Conservation (phyloP, 257 asterid genomes). For the Pogostemon cablin region DNA sequence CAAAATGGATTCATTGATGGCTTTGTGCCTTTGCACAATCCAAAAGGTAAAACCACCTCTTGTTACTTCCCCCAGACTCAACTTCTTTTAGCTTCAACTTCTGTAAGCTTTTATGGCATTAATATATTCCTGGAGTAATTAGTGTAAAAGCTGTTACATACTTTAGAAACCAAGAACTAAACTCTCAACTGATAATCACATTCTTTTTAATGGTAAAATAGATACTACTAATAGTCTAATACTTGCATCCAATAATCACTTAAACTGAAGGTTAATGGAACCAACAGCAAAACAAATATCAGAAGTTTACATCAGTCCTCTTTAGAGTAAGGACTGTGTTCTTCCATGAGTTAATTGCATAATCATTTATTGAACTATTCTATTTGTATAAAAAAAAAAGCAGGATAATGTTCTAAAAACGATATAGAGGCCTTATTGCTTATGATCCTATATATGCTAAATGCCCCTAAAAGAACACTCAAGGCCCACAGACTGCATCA, state of each 20-base stretch:
- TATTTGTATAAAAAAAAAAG: too few species aligned
- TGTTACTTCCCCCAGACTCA: constrained; percentile 1
- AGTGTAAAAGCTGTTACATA: neutral
- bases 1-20: constrained; percentile 29
- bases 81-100: neutral
- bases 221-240: neutral
- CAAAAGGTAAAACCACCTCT: constrained; percentile 41
- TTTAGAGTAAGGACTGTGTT: neutral
- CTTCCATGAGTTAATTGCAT: neutral
- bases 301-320: neutral
- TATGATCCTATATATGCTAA: constrained; percentile 9
- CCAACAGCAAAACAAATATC: neutral
- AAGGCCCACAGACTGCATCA: neutral
- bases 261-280: neutral
- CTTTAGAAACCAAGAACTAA: constrained; percentile 17
- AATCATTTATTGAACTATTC: neutral
- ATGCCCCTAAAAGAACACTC: neutral
- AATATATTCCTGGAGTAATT: neutral
- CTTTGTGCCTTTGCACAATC: constrained; percentile 27
- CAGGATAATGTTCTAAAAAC: too few species aligned
- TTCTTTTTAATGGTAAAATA: neutral
- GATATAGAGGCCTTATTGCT: constrained; percentile 9
- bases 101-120: neutral
- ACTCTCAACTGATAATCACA: neutral
- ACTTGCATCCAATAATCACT: neutral